Evolutionary conservation across 2,329 filamentous ascomycete genomes (phyloP).

Genomic region (Calcarisporium arbuscula): DNA sequence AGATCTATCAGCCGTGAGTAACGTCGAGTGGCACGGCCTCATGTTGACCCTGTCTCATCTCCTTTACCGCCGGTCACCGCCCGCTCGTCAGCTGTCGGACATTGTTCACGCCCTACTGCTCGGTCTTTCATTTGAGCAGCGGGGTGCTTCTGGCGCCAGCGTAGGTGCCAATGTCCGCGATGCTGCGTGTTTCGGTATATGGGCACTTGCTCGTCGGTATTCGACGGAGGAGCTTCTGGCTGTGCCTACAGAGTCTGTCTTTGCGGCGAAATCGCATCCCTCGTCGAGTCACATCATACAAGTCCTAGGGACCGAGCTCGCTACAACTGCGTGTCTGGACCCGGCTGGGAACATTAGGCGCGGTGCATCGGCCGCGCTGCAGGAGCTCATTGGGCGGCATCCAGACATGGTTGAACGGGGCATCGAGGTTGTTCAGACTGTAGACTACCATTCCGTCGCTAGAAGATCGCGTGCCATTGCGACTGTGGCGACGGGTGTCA

Average conservation of each 20-base stretch:
- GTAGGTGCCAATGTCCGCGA: conserved; percentile 88
- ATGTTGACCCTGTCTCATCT: conserved; percentile 83
- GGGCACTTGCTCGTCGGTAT: conserved; percentile 85
- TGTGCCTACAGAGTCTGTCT: conserved; percentile 45
- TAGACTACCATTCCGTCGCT: conserved; percentile 91
- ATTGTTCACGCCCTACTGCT: conserved; percentile 73
- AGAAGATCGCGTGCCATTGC: conserved; percentile 76
- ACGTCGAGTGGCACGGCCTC: conserved; percentile 85
- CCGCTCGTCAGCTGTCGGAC: conserved; percentile 60
- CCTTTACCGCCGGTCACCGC: conserved; percentile 77
- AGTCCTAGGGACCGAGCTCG: conserved; percentile 71
- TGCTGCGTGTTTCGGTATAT: conserved; percentile 92
- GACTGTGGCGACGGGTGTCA: conserved; percentile 65
- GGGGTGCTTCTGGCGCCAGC: conserved; percentile 76
- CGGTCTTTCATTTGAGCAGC: conserved; percentile 82
- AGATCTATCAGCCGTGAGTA: conserved; percentile 70
- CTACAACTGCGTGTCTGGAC: conserved; percentile 78
- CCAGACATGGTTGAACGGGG: conserved; percentile 77
- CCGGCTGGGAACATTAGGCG: conserved; percentile 88
- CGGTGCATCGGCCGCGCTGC: conserved; percentile 85
- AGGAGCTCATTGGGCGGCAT: conserved; percentile 89
- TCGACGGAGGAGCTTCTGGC: conserved; percentile 68
- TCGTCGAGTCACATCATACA: conserved; percentile 55
- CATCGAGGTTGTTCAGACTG: conserved; percentile 78
- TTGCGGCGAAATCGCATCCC: conserved; percentile 31